Evolutionary conservation across 495 filamentous ascomycete species (phyloP), one percentile per base, ranked within the genome.

Genomic region (Penicillium psychrofluorescens): DNA sequence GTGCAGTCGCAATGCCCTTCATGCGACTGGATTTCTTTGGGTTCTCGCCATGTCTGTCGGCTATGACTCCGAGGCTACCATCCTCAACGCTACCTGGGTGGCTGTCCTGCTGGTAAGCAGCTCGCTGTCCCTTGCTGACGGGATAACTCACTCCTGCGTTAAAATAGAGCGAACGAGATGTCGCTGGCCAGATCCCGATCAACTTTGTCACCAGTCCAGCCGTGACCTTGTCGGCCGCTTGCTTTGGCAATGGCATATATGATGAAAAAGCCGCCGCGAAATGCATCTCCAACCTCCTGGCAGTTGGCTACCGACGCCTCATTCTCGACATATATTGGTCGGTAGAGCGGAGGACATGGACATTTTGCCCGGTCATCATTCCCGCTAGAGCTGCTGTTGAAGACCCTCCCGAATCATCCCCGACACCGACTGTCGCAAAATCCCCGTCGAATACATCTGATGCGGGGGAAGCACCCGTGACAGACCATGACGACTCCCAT

Each of bases 251-350:
- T 47, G 59, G 66, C 12, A 55, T 63, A 15, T 83, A 75, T 54
- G 72, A 75, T 41, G 60, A 67, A 49, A 50, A 53, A 8, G 57
- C 60, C 5, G 71, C 70, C 7, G 62, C 58, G 11, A 63, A 64
- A 51, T 85, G 81, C 54, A 51, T 84, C 12, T 82, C 79, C 4
- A 83, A 81, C 51, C 62, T 85, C 1, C 64, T 85, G 3, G 69
- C 75, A 1, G 60, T 71, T 8, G 79, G 76, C n/a, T 83, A 77
- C 45, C 66, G 71, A 29, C 68, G 76, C 40, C 72, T 84, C 29
- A 55, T 76, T 29, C 55, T 82, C n/a, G 81, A 85, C 53, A 42
- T 84, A 6, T 85, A 81, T 51, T 85, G 81, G 81, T 82, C 81
- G 42, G 43, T 63, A 12, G 62, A 55, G 27, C 62, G 67, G 29